A percentile compares a stretch with the other conserved stretches of the same genome.
Conservation (phyloP, 306 rosid genomes). For the Oemleria cerasiformis region DNA sequence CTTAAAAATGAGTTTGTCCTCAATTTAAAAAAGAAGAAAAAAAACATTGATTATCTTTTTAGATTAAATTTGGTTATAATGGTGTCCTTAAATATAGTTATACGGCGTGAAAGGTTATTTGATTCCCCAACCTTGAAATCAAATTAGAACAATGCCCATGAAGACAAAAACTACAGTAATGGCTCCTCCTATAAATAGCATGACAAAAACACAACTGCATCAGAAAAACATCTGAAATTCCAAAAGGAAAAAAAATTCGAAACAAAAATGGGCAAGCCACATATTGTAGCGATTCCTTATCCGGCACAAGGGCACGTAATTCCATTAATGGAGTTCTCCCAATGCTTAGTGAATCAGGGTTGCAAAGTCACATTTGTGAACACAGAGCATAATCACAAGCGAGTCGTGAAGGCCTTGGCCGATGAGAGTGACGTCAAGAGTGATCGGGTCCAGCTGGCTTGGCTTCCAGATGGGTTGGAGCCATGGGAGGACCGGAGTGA, state of each 20-base stretch:
- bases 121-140: neutral
- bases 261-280: constrained; percentile 35
- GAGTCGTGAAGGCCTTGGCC: constrained; percentile 33
- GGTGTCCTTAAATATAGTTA: no score
- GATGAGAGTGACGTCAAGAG: neutral
- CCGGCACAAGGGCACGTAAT: constrained; percentile 82
- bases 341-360: constrained; percentile 43
- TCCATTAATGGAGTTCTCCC: constrained; percentile 56
- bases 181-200: neutral
- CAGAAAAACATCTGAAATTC: neutral
- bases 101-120: no score
- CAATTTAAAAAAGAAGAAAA: no score
- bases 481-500: constrained; percentile 36
- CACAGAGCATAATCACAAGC: constrained; percentile 32
- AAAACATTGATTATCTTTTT: neutral
- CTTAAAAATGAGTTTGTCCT: no score
- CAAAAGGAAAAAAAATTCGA: neutral
- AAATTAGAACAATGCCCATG: neutral
- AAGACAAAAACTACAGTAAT: constrained; percentile 4
- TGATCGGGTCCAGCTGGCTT: constrained; percentile 34
- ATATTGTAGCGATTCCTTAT: constrained; percentile 51
- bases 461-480: constrained; percentile 50
- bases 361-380: constrained; percentile 55
- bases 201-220: neutral
- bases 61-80: no score